Evolutionary conservation across 805 yeast genomes (phyloP).

Genomic region (Candida qinlingensis): DNA sequence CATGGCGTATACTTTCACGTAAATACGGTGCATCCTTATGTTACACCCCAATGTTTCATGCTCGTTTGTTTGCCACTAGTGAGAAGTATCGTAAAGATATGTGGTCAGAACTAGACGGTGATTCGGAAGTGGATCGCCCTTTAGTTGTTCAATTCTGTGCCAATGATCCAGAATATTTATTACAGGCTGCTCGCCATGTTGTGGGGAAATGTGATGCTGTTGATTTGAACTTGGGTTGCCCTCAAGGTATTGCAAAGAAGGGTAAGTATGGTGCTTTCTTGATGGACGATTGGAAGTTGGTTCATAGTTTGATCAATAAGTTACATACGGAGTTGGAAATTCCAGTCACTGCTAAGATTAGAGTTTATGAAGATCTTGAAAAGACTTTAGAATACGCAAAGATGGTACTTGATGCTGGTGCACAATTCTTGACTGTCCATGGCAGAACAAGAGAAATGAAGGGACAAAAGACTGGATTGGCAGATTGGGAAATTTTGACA

Average conservation of each 20-base stretch:
- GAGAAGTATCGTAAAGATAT: constrained; percentile 73
- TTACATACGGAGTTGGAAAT: constrained; percentile 70
- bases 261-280: constrained; percentile 94
- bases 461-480: constrained; percentile 93
- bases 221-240: constrained; percentile 94
- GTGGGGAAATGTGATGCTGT: constrained; percentile 90
- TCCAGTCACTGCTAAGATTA: constrained; percentile 93
- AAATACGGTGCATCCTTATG: constrained; percentile 89
- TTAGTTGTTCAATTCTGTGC: constrained; percentile 94
- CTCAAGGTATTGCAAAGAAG: constrained; percentile 93
- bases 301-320: constrained; percentile 62
- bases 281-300: constrained; percentile 95
- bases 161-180: constrained; percentile 80
- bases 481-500: constrained; percentile 81
- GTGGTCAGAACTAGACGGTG: constrained; percentile 75
- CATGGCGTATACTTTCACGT: constrained; percentile 87
- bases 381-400: constrained; percentile 83
- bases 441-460: constrained; percentile 97
- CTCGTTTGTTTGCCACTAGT: constrained; percentile 79
- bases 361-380: constrained; percentile 80
- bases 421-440: constrained; percentile 90
- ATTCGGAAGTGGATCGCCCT: constrained; percentile 66
- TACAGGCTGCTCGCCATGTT: constrained; percentile 77
- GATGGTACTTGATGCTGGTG: constrained; percentile 88
- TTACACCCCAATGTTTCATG: constrained; percentile 97